Base-by-base conservation (phyloP, 495 filamentous ascomycete genomes). In the Astrothelium macrocarpum region DNA sequence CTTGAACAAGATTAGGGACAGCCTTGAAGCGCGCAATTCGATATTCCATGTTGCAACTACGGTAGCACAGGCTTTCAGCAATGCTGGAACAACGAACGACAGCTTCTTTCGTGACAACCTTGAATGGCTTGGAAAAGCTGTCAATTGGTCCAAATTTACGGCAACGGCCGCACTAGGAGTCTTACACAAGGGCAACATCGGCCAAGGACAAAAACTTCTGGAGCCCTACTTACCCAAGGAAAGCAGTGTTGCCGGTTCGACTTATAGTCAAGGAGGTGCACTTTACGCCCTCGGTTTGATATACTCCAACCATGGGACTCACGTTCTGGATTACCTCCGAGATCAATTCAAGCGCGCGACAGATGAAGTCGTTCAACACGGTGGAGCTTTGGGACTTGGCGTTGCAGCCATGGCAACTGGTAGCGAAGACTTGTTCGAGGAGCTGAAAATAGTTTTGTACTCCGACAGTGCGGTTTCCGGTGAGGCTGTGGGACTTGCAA, bases 101-200 rank as follows among this genome's bases (percentile, higher is more conserved):
- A 90, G 88, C 69, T 99, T 97, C 78, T 97, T 97, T 80, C 82
- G 95, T 1, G 91, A 97, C 67, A 99, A 97, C 65, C 76, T 99
- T 31, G 95, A 99, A 59, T 99, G 95, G 95, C 82, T 99, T 10
- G 90, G 92, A 34, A 99, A 97, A 78, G 95, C 95, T 53, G 90
- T 97, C 18, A 99, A 99, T 78, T 99, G 95, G 95, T 97, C 94
- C 63, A 99, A 99, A 71, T 99, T 99, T 73, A 96, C 95, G 1
- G 95, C 95, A 5, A 99, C 95, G 12, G 95, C 95, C 59, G 93
- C 95, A 7, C 78, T 99, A 31, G 95, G 95, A 72, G 94, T 97
- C 32, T 97, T 99, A 62, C 95, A 99, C 75, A 85, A 89, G 23
- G 95, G 95, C 53, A 97, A 99, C 71, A 76, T 97, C 46, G 88